Evolutionary conservation across 2,329 filamentous ascomycete genomes (phyloP).

Genomic region (Sordariomycetes sp.): DNA sequence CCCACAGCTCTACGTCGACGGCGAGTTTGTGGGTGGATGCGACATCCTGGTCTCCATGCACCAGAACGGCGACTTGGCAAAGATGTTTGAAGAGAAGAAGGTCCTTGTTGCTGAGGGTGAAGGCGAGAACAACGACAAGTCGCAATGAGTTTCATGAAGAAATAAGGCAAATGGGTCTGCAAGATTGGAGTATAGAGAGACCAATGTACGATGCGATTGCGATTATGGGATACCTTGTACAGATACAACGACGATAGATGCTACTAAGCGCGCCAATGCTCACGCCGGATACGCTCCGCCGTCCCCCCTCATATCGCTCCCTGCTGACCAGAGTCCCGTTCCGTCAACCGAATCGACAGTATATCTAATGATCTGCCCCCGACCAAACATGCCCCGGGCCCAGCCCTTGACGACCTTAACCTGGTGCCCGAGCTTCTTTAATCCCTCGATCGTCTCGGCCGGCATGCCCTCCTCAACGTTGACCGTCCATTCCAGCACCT

Average conservation of each 20-base stretch:
- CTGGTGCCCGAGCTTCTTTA: slow-evolving; percentile 64
- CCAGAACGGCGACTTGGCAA: slow-evolving; percentile 86
- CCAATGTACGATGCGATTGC: neutral
- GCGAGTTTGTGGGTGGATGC: slow-evolving; percentile 95
- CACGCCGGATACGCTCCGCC: slow-evolving; percentile 53
- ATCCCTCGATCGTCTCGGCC: slow-evolving; percentile 54
- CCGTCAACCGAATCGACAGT: slow-evolving; percentile 62
- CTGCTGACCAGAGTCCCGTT: slow-evolving; percentile 71
- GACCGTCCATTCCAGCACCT: slow-evolving; percentile 54
- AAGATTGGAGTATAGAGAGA: slow-evolving; percentile 11
- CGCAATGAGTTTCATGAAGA: neutral
- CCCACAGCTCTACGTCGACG: slow-evolving; percentile 88
- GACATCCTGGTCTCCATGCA: slow-evolving; percentile 97
- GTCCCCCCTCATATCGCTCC: slow-evolving; percentile 82
- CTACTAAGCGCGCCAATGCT: no score
- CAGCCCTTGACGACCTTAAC: slow-evolving; percentile 60
- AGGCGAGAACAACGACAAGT: slow-evolving; percentile 2
- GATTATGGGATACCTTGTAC: slow-evolving; percentile 13
- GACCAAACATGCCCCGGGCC: slow-evolving; percentile 63
- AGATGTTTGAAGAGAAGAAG: slow-evolving; percentile 83
- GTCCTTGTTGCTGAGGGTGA: slow-evolving; percentile 54
- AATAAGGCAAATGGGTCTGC: slow-evolving; percentile 9
- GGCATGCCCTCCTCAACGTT: slow-evolving; percentile 78
- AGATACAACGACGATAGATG: slow-evolving; percentile 5
- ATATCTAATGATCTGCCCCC: slow-evolving; percentile 78